A percentile compares a stretch with the other conserved stretches of the same genome.
Conservation (phyloP, 2,329 filamentous ascomycete genomes). For the Fonsecaea monophora region DNA sequence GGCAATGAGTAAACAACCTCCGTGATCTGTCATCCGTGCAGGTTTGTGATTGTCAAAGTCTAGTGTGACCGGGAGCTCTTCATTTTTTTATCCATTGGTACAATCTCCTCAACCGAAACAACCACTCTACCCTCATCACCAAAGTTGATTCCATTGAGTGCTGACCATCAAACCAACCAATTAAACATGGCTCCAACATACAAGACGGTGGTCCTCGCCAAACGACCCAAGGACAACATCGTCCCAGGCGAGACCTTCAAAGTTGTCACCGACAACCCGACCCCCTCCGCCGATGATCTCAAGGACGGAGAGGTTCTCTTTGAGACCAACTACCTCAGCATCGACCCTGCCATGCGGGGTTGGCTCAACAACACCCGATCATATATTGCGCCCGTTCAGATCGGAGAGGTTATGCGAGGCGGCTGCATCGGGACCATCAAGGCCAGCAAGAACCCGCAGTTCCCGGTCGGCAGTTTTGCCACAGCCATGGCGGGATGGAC, state of each 20-base stretch:
- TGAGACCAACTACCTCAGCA: conserved; percentile 67
- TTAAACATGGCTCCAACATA: conserved; percentile 42
- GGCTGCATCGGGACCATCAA: conserved; percentile 65
- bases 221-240: conserved; percentile 67
- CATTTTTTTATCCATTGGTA: background rate
- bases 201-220: conserved; percentile 64
- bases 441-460: conserved; percentile 64
- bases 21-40: background rate
- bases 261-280: conserved; percentile 55
- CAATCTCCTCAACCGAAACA: background rate
- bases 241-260: conserved; percentile 71
- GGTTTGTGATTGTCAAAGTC: background rate
- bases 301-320: conserved; percentile 68
- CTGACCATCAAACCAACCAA: background rate
- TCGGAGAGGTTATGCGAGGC: conserved; percentile 73
- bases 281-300: conserved; percentile 56
- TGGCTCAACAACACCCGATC: conserved; percentile 68
- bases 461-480: conserved; percentile 66
- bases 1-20: background rate
- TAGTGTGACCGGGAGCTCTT: background rate
- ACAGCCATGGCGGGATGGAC: conserved; percentile 67
- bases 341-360: conserved; percentile 78
- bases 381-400: conserved; percentile 72
- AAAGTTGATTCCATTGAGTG: background rate
- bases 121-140: background rate